Percentiles rank a stretch among this genome's conserved stretches.
phyloP scores from a whole-genome alignment of 2,329 filamentous ascomycete genomes.

The Fusarium praegraminearum region DNA sequence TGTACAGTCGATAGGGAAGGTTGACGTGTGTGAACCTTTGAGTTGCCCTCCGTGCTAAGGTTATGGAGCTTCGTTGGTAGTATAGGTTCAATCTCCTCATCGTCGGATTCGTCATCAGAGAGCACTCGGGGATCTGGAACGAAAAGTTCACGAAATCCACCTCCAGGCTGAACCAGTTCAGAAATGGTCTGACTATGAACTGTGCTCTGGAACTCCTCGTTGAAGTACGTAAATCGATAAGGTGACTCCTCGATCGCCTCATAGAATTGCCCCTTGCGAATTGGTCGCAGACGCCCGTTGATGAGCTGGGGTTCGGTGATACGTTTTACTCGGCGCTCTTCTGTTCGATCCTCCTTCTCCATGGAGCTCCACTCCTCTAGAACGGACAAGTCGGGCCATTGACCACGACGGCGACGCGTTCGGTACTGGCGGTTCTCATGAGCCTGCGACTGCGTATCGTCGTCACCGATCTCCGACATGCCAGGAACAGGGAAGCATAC shows the following conservation, averaged over 20 bases:
- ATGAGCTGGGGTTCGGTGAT: conserved; percentile 95
- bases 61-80: conserved; percentile 43
- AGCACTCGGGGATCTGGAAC: conserved; percentile 85
- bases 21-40: conserved; percentile 60
- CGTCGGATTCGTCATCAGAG: conserved; percentile 78
- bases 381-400: conserved; percentile 87
- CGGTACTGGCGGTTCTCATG: conserved; percentile 51
- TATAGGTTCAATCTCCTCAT: conserved; percentile 63
- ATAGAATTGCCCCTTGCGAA: conserved; percentile 80
- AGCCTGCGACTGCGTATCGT: conserved; percentile 70
- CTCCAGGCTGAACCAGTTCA: conserved; percentile 87
- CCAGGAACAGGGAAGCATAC: conserved; percentile 86
- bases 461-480: conserved; percentile 83
- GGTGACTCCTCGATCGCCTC: conserved; percentile 89
- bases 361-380: conserved; percentile 91
- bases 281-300: conserved; percentile 86
- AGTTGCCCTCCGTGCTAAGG: conserved; percentile 54
- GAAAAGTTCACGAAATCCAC: conserved; percentile 88
- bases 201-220: conserved; percentile 94
- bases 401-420: conserved; percentile 71
- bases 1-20: conserved; percentile 55
- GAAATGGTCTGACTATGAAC: conserved; percentile 97
- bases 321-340: conserved; percentile 86
- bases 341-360: conserved; percentile 86
- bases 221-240: conserved; percentile 98